Base-by-base conservation (phyloP, 1,284 basidiomycete genomes). In the Puccinia polysora region DNA sequence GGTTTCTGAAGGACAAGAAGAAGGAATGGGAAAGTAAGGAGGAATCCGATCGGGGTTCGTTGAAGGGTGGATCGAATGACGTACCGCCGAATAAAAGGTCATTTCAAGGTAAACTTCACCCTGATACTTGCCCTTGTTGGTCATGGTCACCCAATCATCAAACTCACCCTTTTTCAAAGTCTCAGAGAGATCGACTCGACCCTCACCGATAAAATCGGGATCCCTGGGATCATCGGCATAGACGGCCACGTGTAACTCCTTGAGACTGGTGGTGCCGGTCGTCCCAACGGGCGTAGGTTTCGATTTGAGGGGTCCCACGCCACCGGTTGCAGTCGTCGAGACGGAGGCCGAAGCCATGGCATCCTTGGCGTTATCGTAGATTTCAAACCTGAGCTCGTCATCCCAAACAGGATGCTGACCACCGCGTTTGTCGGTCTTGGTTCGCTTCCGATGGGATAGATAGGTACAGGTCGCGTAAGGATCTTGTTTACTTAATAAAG, bases 351-450 rank as follows among this genome's bases (percentile, higher is more conserved):
- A 81, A 30, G 84, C 82, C 18, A 86, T 80, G 7, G 86, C 83
- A 76, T 88, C 87, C 65, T 89, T 86, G 23, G 85, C 82, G 75
- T 92, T 90, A 78, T 95, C 91, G 76, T 84, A 86, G 73, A 99
- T 84, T 36, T 89, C 88, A 81, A 98, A 98, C 55, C 96, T 88
- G 76, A 98, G 84, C 81, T 99, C 95, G 78, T 96, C 92, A 80
- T 99, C 96, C 95, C 96, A 99, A 80, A 91, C 90, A 7, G 95
- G 96, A 80, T 96, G 92, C 80, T 98, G 95, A 3, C 96, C 96
- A 65, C 96, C 95, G 45, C 92, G 88, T 79, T 91, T 94, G 81
- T 97, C 90, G 7, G 92, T 86, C 80, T 89, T 89, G 34, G 95
- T 94, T 62, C 88, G 85, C 69, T 87, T 86, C 78, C 87, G 93